phyloP scores from a whole-genome alignment of 1,139 yeast species.

The Diutina rugosa region DNA sequence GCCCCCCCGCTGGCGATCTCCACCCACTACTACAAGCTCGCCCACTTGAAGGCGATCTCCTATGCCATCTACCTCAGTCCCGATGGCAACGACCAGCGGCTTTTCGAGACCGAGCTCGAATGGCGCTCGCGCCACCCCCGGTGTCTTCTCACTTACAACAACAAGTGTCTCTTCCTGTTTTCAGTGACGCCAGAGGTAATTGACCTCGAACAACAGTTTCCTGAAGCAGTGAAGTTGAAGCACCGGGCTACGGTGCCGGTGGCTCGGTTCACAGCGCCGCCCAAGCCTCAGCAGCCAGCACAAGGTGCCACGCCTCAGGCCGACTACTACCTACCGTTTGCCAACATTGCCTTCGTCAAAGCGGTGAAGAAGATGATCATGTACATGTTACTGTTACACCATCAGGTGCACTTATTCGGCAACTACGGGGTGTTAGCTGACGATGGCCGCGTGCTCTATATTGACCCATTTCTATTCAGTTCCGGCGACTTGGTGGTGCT shows the following conservation, averaged over 20 bases:
- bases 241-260: conserved; percentile 16
- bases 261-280: conserved; percentile 16
- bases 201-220: conserved; percentile 3
- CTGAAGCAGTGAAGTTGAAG: conserved; percentile 7
- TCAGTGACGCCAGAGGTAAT: conserved; percentile 20
- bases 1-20: conserved; percentile 1
- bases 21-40: conserved; percentile 31
- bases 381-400: conserved; percentile 27
- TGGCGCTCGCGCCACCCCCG: conserved; percentile 39
- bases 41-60: conserved; percentile 19
- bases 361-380: conserved; percentile 46
- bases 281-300: conserved; percentile 6
- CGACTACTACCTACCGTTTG: conserved; percentile 23
- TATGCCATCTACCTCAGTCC: conserved; percentile 22
- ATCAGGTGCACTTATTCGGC: conserved; percentile 37
- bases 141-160: conserved; percentile 43
- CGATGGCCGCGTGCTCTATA: conserved; percentile 19
- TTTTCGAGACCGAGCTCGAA: conserved; percentile 48
- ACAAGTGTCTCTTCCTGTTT: conserved; percentile 49
- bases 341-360: conserved; percentile 42
- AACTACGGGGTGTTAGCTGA: conserved; percentile 27
- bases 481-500: conserved; percentile 36
- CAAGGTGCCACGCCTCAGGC: conserved; percentile 7
- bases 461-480: conserved; percentile 44
- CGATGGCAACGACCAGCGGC: conserved; percentile 20